phyloP scores from a whole-genome alignment of 306 rosid species.

The Pterocarpus macrocarpus region DNA sequence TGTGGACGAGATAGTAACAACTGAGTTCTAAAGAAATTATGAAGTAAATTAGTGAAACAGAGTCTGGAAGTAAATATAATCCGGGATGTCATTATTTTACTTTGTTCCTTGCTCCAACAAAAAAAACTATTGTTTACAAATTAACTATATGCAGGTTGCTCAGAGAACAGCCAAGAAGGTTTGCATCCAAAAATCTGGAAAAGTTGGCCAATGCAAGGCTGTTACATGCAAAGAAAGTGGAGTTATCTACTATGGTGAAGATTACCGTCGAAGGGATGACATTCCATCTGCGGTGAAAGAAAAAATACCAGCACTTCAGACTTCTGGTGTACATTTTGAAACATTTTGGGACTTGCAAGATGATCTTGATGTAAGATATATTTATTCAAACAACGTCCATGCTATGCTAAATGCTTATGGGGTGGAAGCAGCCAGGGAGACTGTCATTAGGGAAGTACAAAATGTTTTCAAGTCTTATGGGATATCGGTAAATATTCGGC shows the following conservation, averaged over 20 bases:
- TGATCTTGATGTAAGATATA: conserved; percentile 69
- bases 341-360: conserved; percentile 79
- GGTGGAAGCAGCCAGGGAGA: conserved; percentile 92
- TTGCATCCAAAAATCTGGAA: conserved; percentile 76
- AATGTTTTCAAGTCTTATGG: conserved; percentile 88
- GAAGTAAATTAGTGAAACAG: no score
- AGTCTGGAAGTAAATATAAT: conserved; percentile 1
- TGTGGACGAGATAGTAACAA: no score
- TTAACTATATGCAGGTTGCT: conserved; percentile 65
- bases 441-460: conserved; percentile 80
- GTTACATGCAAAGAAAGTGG: conserved; percentile 78
- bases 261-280: conserved; percentile 56
- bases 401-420: conserved; percentile 78
- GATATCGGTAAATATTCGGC: conserved; percentile 83
- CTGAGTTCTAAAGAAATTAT: conserved; percentile 9
- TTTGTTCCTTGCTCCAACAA: conserved; percentile 6
- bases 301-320: conserved; percentile 76
- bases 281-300: conserved; percentile 64
- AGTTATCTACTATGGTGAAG: conserved; percentile 76
- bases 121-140: conserved; percentile 34
- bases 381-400: conserved; percentile 79
- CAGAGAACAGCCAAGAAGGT: conserved; percentile 78
- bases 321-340: conserved; percentile 78
- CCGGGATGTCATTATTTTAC: not conserved
- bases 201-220: conserved; percentile 67